Evolutionary conservation across 148 eudicot genomes (phyloP).

Genomic region (Amaranthus palmeri): DNA sequence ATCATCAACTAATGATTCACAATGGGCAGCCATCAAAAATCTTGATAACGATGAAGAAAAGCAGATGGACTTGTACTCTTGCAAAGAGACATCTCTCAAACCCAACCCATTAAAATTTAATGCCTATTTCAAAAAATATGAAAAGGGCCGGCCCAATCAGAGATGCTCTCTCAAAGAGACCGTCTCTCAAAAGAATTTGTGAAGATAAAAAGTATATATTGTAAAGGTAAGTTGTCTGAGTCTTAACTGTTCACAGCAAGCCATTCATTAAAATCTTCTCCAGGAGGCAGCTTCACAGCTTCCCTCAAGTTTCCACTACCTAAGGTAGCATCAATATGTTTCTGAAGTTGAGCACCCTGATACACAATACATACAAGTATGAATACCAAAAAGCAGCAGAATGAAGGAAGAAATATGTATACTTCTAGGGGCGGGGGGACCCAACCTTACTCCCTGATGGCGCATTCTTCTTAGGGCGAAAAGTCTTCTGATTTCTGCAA

Average conservation of each 20-base stretch:
- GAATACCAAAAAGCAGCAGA: neutral
- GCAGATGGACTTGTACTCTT: no score
- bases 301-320: conserved; percentile 92
- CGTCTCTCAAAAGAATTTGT: no score
- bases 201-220: no score
- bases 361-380: conserved; percentile 12
- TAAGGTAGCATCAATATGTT: conserved; percentile 82
- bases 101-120: no score
- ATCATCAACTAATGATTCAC: neutral
- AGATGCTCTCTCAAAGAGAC: no score
- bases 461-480: conserved; percentile 71
- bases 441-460: conserved; percentile 76
- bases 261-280: conserved; percentile 97
- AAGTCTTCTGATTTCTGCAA: conserved; percentile 77
- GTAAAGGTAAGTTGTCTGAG: neutral
- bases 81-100: no score
- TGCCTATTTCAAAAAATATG: no score
- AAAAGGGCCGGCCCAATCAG: no score
- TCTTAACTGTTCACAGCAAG: conserved; percentile 88
- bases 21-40: no score
- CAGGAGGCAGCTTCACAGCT: conserved; percentile 96
- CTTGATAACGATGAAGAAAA: no score
- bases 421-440: conserved; percentile 8
- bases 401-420: neutral
- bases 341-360: conserved; percentile 85